These are phyloP conservation scores for Fusarium fracticaudum DNA, from an alignment of 2,329 filamentous ascomycete species.

Conservation along the genomic window DNA sequence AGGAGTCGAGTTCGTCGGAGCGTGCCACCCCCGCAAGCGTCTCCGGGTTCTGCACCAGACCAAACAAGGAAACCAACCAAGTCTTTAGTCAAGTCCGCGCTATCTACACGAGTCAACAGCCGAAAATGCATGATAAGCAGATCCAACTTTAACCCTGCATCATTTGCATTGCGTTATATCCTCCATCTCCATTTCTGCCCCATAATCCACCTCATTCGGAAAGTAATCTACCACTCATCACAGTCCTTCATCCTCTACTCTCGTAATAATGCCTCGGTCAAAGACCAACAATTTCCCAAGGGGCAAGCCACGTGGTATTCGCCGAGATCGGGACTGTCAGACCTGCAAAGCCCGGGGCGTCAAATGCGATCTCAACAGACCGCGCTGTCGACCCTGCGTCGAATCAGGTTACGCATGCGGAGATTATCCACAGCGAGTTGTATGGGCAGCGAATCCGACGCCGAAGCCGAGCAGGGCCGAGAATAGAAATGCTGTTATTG, in stretches of 20 bases:
- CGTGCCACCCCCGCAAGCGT: not conserved
- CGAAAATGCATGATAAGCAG: not conserved
- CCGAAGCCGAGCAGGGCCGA: not conserved
- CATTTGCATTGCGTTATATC: not conserved
- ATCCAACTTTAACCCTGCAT: not conserved
- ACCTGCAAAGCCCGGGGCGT: slow-evolving; percentile 39
- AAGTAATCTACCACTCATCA: slow-evolving; percentile 4
- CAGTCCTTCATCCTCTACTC: rapidly evolving
- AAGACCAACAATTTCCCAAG: slow-evolving; percentile 9
- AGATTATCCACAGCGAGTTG: slow-evolving; percentile 46
- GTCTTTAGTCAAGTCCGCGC: not conserved
- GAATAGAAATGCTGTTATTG: not conserved
- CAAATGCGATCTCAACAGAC: slow-evolving; percentile 45
- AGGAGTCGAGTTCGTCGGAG: not conserved
- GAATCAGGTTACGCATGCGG: slow-evolving; percentile 44
- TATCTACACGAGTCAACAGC: not conserved
- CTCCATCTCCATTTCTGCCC: not conserved
- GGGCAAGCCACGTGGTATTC: slow-evolving; percentile 43
- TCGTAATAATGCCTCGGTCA: slow-evolving; percentile 2
- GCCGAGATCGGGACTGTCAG: slow-evolving; percentile 44
- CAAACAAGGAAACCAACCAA: slow-evolving; percentile 10
- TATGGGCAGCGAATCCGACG: slow-evolving; percentile 39
- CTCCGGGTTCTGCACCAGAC: not conserved
- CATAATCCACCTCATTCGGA: slow-evolving; percentile 4
- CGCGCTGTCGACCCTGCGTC: slow-evolving; percentile 41